Base-by-base conservation (phyloP, 2,329 filamentous ascomycete genomes). In the Microsporum canis region DNA sequence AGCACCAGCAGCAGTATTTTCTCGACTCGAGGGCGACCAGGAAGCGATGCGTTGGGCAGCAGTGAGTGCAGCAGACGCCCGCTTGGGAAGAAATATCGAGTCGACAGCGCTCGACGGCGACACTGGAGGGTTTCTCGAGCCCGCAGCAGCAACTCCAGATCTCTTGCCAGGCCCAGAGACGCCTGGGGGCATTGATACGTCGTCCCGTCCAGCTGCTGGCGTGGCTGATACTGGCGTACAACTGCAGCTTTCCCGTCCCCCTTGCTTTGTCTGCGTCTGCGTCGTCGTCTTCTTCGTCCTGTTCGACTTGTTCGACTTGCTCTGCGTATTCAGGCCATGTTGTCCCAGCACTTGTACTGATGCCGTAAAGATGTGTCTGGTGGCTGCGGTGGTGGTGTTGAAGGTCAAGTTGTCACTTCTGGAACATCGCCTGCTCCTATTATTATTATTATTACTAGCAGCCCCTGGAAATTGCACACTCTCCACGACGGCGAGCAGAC, bases 31-130 rank as follows among this genome's bases (percentile, higher is more conserved):
- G 47, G 53, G 34, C 27, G 64, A 45, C 61, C 64, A 64, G 58
- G 64, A 64, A 58, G 63, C 31, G 14, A 62, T 53, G 45, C 61
- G 63, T 60, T 63, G 63, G 61, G 63, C 60, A 60, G 60, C 61
- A 49, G 36, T 56, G 55, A 41, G 12, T 31, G 62, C 51, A 55
- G 34, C 29, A 27, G 63, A 43, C 23, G 62, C 33, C 39, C 56
- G 34, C 17, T 67, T 62, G 62, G 64, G 65, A 63, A 66, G 31
- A 43, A 43, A 43, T 38, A 38, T 45, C 29, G 59, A 29, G 12
- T 58, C 49, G 31, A 53, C 51, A 27, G 57, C 31, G 29, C 27
- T n/a, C 27, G 55, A 57, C 34, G 34, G 55, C 34, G 55, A 23
- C 29, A 7, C 34, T 31, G 57, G 27, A 31, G 34, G 1, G 56